A percentile compares a stretch with the other conserved stretches of the same genome.
These are phyloP conservation scores for Cryphonectria naterciae DNA, from an alignment of 2,329 filamentous ascomycete genomes.

Conservation along the genomic window DNA sequence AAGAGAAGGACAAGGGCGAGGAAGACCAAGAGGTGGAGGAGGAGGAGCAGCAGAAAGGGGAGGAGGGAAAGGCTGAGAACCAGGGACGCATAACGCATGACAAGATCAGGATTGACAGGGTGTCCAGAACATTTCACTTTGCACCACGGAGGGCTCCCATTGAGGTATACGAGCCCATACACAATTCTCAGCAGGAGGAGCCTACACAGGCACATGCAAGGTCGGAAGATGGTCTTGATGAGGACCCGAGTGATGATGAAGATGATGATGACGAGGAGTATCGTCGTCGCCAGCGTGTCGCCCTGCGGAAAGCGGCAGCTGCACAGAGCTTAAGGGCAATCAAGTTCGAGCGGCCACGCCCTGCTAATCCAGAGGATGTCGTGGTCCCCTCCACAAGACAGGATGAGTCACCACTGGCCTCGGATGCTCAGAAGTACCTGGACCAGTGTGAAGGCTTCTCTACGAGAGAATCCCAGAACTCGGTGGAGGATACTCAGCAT, in stretches of 20 bases:
- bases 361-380: slow-evolving; percentile 34
- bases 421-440: slow-evolving; percentile 30
- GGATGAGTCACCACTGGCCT: slow-evolving; percentile 25
- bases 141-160: slow-evolving; percentile 9
- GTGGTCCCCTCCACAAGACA: slow-evolving; percentile 42
- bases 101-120: slow-evolving; percentile 16
- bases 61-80: neutral
- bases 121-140: slow-evolving; percentile 9
- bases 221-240: slow-evolving; percentile 32
- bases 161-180: slow-evolving; percentile 12
- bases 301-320: slow-evolving; percentile 45
- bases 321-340: slow-evolving; percentile 47
- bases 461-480: slow-evolving; percentile 30
- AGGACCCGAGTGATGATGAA: slow-evolving; percentile 39
- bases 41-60: neutral
- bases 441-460: slow-evolving; percentile 30
- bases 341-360: slow-evolving; percentile 37
- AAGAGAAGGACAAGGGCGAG: slow-evolving; percentile 30
- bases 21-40: neutral
- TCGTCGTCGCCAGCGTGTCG: slow-evolving; percentile 43
- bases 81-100: slow-evolving; percentile 25
- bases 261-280: slow-evolving; percentile 35
- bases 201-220: neutral
- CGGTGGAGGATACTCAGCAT: slow-evolving; percentile 32
- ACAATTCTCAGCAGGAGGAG: neutral